phyloP scores from a whole-genome alignment of 345 rosid species.

The Xanthoceras sorbifolium region DNA sequence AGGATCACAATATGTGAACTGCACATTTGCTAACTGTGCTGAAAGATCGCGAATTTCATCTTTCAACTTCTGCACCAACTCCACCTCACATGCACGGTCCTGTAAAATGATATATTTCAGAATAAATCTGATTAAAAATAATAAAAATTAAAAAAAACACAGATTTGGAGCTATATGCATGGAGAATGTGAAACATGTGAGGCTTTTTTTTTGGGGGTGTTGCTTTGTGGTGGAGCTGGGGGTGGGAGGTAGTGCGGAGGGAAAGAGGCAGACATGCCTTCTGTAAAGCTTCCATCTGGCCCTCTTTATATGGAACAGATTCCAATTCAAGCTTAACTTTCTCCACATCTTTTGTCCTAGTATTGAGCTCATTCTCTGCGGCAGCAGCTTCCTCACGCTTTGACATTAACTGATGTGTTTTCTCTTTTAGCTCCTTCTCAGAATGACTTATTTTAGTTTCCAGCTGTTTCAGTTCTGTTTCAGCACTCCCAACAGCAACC shows the following conservation, averaged over 20 bases:
- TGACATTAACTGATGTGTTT: constrained; percentile 63
- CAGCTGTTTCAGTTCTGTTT: constrained; percentile 83
- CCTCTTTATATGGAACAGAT: constrained; percentile 68
- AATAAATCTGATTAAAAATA: constrained; percentile 20
- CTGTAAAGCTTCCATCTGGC: constrained; percentile 87
- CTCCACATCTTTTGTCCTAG: constrained; percentile 70
- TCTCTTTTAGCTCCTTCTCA: constrained; percentile 84
- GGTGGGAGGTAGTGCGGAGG: not conserved
- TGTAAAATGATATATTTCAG: constrained; percentile 29
- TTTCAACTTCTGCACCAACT: constrained; percentile 69
- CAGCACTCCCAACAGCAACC: constrained; percentile 84
- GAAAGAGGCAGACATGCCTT: constrained; percentile 51
- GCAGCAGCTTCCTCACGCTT: constrained; percentile 79
- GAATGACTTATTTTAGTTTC: constrained; percentile 82
- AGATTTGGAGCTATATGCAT: no score
- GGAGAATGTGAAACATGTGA: not conserved
- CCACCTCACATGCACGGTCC: constrained; percentile 77
- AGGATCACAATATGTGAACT: constrained; percentile 86
- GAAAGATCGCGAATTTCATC: constrained; percentile 75
- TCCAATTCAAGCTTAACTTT: constrained; percentile 52
- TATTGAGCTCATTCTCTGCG: constrained; percentile 70
- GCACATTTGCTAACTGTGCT: constrained; percentile 76
- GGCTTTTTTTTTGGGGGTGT: not conserved
- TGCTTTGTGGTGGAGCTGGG: not conserved
- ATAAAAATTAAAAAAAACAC: constrained; percentile 12